Base-by-base conservation (phyloP, 352 stramenopile species). In the Globisporangium nunn region DNA sequence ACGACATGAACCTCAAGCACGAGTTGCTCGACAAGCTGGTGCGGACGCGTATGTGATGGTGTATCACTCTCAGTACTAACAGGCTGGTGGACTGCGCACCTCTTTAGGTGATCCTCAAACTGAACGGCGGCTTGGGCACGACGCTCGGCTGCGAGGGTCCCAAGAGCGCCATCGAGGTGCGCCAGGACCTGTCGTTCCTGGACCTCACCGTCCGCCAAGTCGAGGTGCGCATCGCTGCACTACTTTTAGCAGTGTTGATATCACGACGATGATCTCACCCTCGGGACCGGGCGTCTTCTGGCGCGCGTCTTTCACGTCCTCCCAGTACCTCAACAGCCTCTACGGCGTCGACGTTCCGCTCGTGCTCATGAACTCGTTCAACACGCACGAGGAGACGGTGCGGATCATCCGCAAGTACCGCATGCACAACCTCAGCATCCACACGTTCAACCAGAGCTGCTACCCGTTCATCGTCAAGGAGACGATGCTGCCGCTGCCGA, bases 331-430 rank as follows among this genome's bases (percentile, higher is more conserved):
- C 43, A 96, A 97, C 67, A 94, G 80, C 54, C 77, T 93, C 57
- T 96, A 96, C 61, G 87, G 87, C 35, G 88, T 96, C 41, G 91
- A 99, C 61, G 96, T 99, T 46, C 97, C 97, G 40, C 97, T 99
- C 57, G 98, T 99, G 80, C 85, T 99, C 41, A 99, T 99, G 97
- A 99, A 99, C 79, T 98, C 93, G 64, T 99, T 99, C 78, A 98
- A 96, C 67, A 99, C 97, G 31, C 96, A 96, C 68, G 95, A 97
- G 61, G 97, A 99, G 78, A 99, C 96, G 31, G 80, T 99, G 58
- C 88, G 87, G 56, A 99, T 99, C 68, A 85, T 98, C 54, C 80
- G 87, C 52, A 99, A 99, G 73, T 99, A 99, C 70, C 96, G 96
- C 54, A 92, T 91, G 74, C 84, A 97, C 78, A 96, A 98, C 71